These are phyloP conservation scores for Plicaturopsis crispa DNA, from an alignment of 768 basidiomycete genomes.

Conservation along the genomic window DNA sequence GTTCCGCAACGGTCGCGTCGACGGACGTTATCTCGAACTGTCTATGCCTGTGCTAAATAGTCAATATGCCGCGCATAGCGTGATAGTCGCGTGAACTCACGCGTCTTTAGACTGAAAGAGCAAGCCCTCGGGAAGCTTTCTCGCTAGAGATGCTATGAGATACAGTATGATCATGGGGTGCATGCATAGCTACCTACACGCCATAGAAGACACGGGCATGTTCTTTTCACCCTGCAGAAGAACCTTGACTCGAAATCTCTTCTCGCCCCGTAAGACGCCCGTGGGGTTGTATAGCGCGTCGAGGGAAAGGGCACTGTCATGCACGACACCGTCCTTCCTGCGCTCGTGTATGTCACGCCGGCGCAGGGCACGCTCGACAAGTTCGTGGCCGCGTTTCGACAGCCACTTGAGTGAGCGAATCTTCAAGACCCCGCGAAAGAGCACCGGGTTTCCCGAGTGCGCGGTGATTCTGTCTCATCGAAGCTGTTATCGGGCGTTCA, in stretches of 20 bases:
- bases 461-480: constrained; percentile 36
- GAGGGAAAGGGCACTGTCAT: too few relatives aligned
- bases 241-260: constrained; percentile 27
- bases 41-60: constrained; percentile 33
- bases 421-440: constrained; percentile 44
- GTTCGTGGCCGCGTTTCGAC: constrained; percentile 32
- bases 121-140: constrained; percentile 21
- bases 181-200: constrained; percentile 17
- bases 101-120: constrained; percentile 19
- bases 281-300: too few relatives aligned
- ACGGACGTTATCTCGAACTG: constrained; percentile 38
- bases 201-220: constrained; percentile 32
- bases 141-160: constrained; percentile 15
- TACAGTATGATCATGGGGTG: background rate
- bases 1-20: constrained; percentile 31
- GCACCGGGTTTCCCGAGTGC: constrained; percentile 22
- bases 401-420: constrained; percentile 42
- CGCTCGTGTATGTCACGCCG: constrained; percentile 25
- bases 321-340: too few relatives aligned
- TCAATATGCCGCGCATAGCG: too few relatives aligned
- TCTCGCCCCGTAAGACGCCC: constrained; percentile 2
- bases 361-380: constrained; percentile 37
- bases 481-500: too few relatives aligned
- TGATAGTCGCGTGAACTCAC: too few relatives aligned
- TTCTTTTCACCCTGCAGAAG: constrained; percentile 33